These are phyloP conservation scores for Boletellus sp. DNA, from an alignment of 768 basidiomycete genomes.

Conservation along the genomic window DNA sequence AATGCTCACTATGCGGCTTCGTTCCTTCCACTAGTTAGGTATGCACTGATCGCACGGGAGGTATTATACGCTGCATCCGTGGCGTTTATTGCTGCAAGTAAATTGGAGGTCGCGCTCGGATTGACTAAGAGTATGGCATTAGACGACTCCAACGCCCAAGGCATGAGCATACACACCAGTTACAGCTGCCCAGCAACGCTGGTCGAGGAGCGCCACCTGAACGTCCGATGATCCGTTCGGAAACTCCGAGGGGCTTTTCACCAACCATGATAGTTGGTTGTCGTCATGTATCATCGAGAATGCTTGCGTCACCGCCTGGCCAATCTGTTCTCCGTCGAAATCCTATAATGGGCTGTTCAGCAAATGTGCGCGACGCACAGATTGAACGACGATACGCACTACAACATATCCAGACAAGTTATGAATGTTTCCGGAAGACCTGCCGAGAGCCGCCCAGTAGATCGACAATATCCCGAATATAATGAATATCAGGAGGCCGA, in stretches of 20 bases:
- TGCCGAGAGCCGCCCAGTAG: slow-evolving; percentile 59
- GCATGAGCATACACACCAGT: slow-evolving; percentile 39
- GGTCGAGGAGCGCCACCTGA: slow-evolving; percentile 42
- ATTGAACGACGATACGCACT: slow-evolving; percentile 34
- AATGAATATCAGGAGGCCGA: slow-evolving; percentile 36
- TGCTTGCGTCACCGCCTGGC: slow-evolving; percentile 41
- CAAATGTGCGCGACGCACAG: not conserved
- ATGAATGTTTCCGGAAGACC: slow-evolving; percentile 32
- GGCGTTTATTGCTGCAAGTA: slow-evolving; percentile 35
- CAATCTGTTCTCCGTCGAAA: slow-evolving; percentile 55
- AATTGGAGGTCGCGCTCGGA: slow-evolving; percentile 35
- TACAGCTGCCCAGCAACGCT: slow-evolving; percentile 53
- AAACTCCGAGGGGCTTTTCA: slow-evolving; percentile 41
- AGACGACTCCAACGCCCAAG: not conserved
- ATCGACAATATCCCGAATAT: slow-evolving; percentile 53
- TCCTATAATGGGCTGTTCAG: slow-evolving; percentile 37
- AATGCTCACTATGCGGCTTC: slow-evolving; percentile 55
- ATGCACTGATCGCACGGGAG: slow-evolving; percentile 46
- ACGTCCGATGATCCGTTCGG: slow-evolving; percentile 43
- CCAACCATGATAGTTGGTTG: slow-evolving; percentile 44
- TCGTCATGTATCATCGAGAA: slow-evolving; percentile 30
- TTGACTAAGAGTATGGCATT: slow-evolving; percentile 34
- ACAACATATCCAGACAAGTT: slow-evolving; percentile 56
- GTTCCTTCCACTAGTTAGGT: slow-evolving; percentile 48
- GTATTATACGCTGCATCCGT: slow-evolving; percentile 47